Evolutionary conservation across 1,284 basidiomycete genomes (phyloP).

Genomic region (Microbotryomycetes sp.): DNA sequence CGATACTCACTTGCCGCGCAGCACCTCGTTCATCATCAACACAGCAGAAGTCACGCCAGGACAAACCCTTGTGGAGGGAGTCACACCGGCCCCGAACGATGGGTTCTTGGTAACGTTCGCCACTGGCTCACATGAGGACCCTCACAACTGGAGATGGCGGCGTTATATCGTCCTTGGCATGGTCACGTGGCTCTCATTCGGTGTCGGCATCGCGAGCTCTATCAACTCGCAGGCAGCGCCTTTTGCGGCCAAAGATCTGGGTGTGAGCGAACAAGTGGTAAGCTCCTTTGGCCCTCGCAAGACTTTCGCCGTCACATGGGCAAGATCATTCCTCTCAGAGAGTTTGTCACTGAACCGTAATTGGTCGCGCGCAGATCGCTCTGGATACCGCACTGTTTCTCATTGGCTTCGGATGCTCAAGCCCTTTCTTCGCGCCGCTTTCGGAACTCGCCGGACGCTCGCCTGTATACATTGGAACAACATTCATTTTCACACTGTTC

Average conservation of each 20-base stretch:
- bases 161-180: background rate
- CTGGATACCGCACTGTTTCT: constrained; percentile 19
- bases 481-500: constrained; percentile 3
- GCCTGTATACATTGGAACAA: constrained; percentile 12
- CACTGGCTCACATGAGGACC: background rate
- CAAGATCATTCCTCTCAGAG: no score
- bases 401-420: constrained; percentile 11
- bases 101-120: background rate
- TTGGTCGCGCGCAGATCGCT: background rate
- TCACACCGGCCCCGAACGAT: background rate
- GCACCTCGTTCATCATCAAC: no score
- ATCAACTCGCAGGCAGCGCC: background rate
- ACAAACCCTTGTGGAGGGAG: background rate
- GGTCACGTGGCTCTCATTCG: background rate
- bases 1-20: no score
- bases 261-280: background rate
- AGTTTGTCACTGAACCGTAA: background rate
- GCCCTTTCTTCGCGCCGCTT: constrained; percentile 8
- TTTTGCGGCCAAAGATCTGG: background rate
- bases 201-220: background rate
- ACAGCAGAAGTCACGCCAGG: no score
- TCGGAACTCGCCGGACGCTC: constrained; percentile 6
- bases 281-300: background rate
- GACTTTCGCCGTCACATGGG: no score
- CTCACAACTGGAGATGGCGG: background rate